These are phyloP conservation scores for Pichia kudriavzevii DNA, from an alignment of 1,139 yeast genomes.

Conservation along the genomic window DNA sequence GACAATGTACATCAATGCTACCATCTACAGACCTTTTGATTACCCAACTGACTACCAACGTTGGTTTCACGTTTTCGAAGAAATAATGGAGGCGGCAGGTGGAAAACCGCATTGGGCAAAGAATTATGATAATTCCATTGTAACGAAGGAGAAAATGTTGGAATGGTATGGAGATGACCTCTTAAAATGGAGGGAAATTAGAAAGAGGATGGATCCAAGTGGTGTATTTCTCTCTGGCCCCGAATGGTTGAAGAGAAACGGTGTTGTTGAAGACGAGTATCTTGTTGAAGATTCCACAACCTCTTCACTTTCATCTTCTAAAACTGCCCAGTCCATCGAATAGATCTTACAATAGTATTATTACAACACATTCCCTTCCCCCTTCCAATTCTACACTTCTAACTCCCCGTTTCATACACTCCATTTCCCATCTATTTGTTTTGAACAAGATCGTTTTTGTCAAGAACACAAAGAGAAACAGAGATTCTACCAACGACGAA, in stretches of 20 bases:
- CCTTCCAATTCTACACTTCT: too few relatives aligned
- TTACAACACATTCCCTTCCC: neutral
- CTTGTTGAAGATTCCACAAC: neutral
- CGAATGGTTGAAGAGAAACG: slow-evolving; percentile 77
- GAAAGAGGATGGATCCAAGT: slow-evolving; percentile 68
- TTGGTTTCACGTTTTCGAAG: slow-evolving; percentile 84
- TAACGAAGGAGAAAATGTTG: slow-evolving; percentile 59
- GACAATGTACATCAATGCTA: slow-evolving; percentile 84
- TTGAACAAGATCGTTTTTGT: too few relatives aligned
- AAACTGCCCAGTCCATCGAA: too few relatives aligned
- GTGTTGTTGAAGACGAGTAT: slow-evolving; percentile 38
- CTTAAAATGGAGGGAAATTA: slow-evolving; percentile 47
- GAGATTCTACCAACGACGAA: too few relatives aligned
- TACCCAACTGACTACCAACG: slow-evolving; percentile 64
- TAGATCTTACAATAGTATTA: too few relatives aligned
- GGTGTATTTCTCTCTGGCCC: slow-evolving; percentile 73
- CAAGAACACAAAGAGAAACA: neutral
- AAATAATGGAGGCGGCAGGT: slow-evolving; percentile 63
- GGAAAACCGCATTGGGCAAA: slow-evolving; percentile 99
- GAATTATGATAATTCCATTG: slow-evolving; percentile 78
- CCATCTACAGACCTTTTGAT: slow-evolving; percentile 90
- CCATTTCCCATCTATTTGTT: too few relatives aligned
- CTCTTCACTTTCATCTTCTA: neutral
- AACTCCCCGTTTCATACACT: too few relatives aligned
- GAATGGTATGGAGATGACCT: slow-evolving; percentile 81